Evolutionary conservation across 179 eudicot species (phyloP).

Genomic region (Nepenthes alata): DNA sequence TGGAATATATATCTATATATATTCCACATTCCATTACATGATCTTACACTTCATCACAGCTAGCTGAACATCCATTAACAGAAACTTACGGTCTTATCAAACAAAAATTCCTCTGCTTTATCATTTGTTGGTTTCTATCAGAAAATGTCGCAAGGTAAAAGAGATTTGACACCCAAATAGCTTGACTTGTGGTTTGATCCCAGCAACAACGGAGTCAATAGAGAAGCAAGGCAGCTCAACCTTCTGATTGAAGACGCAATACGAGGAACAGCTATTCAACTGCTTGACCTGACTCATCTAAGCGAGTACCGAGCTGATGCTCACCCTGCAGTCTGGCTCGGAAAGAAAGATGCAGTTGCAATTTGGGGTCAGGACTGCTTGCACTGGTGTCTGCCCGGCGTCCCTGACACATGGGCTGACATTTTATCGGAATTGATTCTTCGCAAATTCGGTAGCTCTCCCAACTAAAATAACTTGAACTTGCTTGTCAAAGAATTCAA

Average conservation of each 20-base stretch:
- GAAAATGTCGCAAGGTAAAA: not conserved
- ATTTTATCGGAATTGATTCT: conserved; percentile 53
- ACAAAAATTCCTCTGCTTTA: not conserved
- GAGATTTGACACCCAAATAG: conserved; percentile 24
- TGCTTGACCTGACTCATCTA: conserved; percentile 61
- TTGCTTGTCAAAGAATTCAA: not conserved
- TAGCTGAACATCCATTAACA: too few species aligned
- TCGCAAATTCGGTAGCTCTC: conserved; percentile 14
- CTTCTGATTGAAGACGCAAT: conserved; percentile 41
- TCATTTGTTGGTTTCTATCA: not conserved
- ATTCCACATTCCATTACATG: too few species aligned
- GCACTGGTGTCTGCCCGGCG: conserved; percentile 98
- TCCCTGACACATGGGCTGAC: conserved; percentile 94
- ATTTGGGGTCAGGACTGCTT: conserved; percentile 97
- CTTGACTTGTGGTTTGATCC: conserved; percentile 95
- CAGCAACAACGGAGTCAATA: conserved; percentile 74
- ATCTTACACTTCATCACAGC: too few species aligned
- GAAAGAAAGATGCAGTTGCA: conserved; percentile 82
- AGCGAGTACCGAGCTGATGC: conserved; percentile 95
- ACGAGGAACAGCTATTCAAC: conserved; percentile 38
- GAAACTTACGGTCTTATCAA: too few species aligned
- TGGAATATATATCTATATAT: too few species aligned
- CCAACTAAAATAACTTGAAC: not conserved
- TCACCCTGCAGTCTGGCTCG: conserved; percentile 91
- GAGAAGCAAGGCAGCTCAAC: conserved; percentile 73